Evolutionary conservation across 176 grass and related monocot species (phyloP), one percentile per base, ranked within the genome.

Genomic region (Bothriochloa decipiens): DNA sequence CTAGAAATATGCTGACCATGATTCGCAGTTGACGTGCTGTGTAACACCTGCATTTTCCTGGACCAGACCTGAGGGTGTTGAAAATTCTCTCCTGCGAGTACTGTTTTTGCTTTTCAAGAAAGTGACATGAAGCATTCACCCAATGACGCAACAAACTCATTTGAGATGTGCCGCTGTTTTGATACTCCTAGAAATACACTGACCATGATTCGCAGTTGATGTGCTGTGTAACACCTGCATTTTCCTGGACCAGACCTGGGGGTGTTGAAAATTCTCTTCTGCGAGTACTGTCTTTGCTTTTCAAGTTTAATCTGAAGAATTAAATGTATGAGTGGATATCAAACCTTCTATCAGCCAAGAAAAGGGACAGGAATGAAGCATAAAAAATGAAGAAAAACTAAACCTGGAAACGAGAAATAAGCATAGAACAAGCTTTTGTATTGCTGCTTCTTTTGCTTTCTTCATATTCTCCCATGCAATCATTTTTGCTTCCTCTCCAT

Each of bases 401-500:
- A 37, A 63, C 25, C 27, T 27, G 60, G 25, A 83, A 79, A 79
- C 9, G 83, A 27, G 60, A 85, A 58, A 83, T 65, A 81, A 75
- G 62, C 75, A 82, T 80, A 97, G 90, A 87, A 87, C 92, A 74
- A 97, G 61, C 84, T 92, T 91, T 65, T 88, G 75, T 53, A 97
- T 93, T 35, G 91, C 81, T 57, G 86, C 88, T 82, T 95, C 88
- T 87, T 94, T 85, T 49, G 69, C 85, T 35, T 97, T 85, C 72
- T 93, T 86, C 90, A 93, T 76, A 77, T 90, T 92, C 78, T 95
- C 90, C 90, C 92, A 97, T 80, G 92, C 87, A 60, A 89, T 79
- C 74, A 91, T 91, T 77, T 97, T 94, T 55, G 81, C 86, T 81
- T 88, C 85, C 72, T 94, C 92, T 71, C 67, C 88, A 27, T 90